Base-by-base conservation (phyloP, 345 rosid genomes). In the Arabis hirsuta region DNA sequence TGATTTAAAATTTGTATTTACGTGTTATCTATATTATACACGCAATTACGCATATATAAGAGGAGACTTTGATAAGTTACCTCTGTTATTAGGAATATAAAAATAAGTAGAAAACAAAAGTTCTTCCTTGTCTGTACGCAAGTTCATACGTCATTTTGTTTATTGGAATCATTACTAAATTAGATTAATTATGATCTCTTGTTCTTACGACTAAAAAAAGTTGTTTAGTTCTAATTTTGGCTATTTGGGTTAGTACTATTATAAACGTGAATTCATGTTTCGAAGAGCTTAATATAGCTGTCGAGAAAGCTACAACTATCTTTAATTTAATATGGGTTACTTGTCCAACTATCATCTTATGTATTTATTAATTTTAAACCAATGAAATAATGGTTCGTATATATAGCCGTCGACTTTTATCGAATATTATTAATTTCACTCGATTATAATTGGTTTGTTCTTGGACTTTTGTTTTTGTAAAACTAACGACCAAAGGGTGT, bases 41-140 rank as follows among this genome's bases (percentile, higher is more conserved):
- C 16, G 16, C 16, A 16, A 16, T 16, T 64, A 38, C 39, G 51
- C 71, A 47, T 47, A 48, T 73, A 57, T 32, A 34, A 26, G 11
- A 67, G 11, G 8, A 66, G 55, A 61, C 63, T 52, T 20, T 61
- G 74, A 75, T 68, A 68, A 75, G 74, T 68, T 61, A 44, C 61
- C 73, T 26, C 0, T 61, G 38, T 44, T 38, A 24, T 61, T 54
- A 74, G n/a, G 43, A 45, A 42, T 74, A 41, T 24, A 11, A 44
- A 74, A 67, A 3, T 24, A 24, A n/a, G 34, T 51, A 41, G 0
- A 14, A 14, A 48, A 41, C 12, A 20, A 10, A 46, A 3, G 7
- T 55, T 32, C 3, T 38, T 32, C 45, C 27, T 60, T 74, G 45
- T 67, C 63, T 67, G 7, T 41, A 3, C 52, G 19, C 11, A 16